Base-by-base conservation (phyloP, 2,329 filamentous ascomycete genomes). In the Talaromyces pinophilus region DNA sequence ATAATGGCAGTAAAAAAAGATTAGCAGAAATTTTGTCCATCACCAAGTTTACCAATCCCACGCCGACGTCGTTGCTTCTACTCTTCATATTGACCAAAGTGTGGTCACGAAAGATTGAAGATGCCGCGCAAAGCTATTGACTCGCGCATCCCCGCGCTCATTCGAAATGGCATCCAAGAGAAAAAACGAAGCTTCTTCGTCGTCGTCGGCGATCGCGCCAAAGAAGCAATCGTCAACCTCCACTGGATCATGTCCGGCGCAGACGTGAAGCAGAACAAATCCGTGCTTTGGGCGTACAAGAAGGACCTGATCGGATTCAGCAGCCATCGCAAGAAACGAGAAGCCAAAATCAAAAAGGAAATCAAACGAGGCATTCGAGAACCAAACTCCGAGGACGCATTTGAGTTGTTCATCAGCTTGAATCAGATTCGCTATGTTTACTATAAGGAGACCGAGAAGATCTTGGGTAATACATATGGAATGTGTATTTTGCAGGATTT, bases 361-460 rank as follows among this genome's bases (percentile, higher is more conserved):
- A 92, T 99, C 79, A 97, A 96, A 83, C 88, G 93, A 73, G 95
- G 95, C 54, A 92, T 93, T 71, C 88, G 96, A 75, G 95, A 99
- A 79, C 88, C 91, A 69, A 97, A 99, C 79, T 87, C 88, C 64
- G 92, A 96, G 77, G 95, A 99, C 77, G 91, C 95, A 0, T 99
- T 99, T 82, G 95, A 99, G 81, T 87, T 98, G 64, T 99, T 98
- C 81, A 90, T 98, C 73, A 95, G 93, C 67, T 88, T 97, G 66
- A 92, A 98, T 82, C 93, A 97, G 79, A 97, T 99, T 77, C 91
- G 95, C 79, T 99, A 99, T 86, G 92, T 95, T 66, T 99, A 97
- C 85, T 99, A 99, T 84, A 99, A 99, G 82, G 95, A 99, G 82
- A 98, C 95, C 33, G 95, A 99, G 75, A 98, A 97, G 84, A 97